Evolutionary conservation across 768 basidiomycete species (phyloP).

Genomic region (Leucocoprinus birnbaumii): DNA sequence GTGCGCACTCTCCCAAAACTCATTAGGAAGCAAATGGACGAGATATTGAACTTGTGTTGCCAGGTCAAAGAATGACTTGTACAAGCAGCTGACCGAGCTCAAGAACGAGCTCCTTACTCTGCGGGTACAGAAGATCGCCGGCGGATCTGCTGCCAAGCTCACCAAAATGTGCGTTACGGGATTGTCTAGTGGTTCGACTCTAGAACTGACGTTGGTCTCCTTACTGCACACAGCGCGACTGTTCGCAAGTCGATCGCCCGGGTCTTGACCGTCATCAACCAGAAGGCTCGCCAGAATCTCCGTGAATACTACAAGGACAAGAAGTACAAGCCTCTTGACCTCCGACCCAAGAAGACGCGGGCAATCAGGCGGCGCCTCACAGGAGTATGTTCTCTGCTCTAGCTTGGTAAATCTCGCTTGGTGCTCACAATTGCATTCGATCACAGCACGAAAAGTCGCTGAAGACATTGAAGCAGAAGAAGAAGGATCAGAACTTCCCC

Average conservation of each 20-base stretch:
- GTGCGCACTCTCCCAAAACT: conserved; percentile 41
- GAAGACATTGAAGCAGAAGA: conserved; percentile 90
- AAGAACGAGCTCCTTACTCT: conserved; percentile 92
- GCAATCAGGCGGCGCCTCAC: conserved; percentile 96
- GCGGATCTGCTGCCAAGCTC: conserved; percentile 92
- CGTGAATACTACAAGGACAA: conserved; percentile 98
- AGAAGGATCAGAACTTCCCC: conserved; percentile 95
- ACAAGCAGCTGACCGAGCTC: conserved; percentile 90
- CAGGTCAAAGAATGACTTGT: conserved; percentile 96
- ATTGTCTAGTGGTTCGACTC: conserved; percentile 3
- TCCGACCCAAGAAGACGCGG: conserved; percentile 96
- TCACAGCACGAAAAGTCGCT: conserved; percentile 73
- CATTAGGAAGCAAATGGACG: neutral
- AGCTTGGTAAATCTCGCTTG: neutral
- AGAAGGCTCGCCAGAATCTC: conserved; percentile 94
- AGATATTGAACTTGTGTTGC: conserved; percentile 15
- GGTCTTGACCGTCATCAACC: conserved; percentile 97
- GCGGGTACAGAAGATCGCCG: conserved; percentile 97
- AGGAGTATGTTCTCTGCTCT: conserved; percentile 52
- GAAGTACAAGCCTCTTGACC: conserved; percentile 95
- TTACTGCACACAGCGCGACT: conserved; percentile 56
- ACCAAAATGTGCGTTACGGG: conserved; percentile 84
- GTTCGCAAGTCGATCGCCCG: conserved; percentile 99
- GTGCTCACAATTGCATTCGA: neutral
- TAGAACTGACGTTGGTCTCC: conserved; percentile 1